These are phyloP conservation scores for Leptodermis oblonga DNA, from an alignment of 257 asterid species.

Conservation along the genomic window DNA sequence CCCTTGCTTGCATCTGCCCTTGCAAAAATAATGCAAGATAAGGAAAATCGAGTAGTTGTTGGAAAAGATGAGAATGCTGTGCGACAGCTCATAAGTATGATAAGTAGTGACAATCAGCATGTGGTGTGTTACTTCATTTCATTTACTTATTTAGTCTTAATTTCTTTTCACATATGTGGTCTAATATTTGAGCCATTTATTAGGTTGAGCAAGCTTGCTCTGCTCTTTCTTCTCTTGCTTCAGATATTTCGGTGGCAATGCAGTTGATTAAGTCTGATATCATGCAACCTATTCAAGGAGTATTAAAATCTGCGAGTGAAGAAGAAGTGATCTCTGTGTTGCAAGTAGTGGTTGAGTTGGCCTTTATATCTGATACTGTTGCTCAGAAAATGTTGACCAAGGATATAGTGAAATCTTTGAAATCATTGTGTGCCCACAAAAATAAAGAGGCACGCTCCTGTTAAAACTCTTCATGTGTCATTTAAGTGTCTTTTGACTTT, in stretches of 20 bases:
- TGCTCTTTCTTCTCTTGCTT: slow-evolving; percentile 90
- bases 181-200: slow-evolving; percentile 22
- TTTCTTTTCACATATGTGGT: slow-evolving; percentile 9
- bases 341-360: slow-evolving; percentile 85
- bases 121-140: slow-evolving; percentile 60
- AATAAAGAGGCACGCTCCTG: slow-evolving; percentile 74
- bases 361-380: slow-evolving; percentile 81
- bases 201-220: slow-evolving; percentile 99
- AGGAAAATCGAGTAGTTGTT: slow-evolving; percentile 82
- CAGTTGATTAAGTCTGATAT: slow-evolving; percentile 88
- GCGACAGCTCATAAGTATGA: slow-evolving; percentile 99
- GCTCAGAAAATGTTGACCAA: slow-evolving; percentile 90
- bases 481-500: slow-evolving; percentile 7
- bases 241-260: slow-evolving; percentile 85
- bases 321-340: slow-evolving; percentile 85
- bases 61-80: slow-evolving; percentile 98
- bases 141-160: slow-evolving; percentile 16
- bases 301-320: slow-evolving; percentile 67
- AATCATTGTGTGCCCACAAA: slow-evolving; percentile 72
- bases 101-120: slow-evolving; percentile 93
- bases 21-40: slow-evolving; percentile 97
- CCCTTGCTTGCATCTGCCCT: slow-evolving; percentile 97
- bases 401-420: slow-evolving; percentile 75
- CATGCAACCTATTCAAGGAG: slow-evolving; percentile 95
- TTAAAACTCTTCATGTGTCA: slow-evolving; percentile 13